Evolutionary conservation across 257 asterid genomes (phyloP), one percentile per base, ranked within the genome.

Genomic region (Pogostemon cablin): DNA sequence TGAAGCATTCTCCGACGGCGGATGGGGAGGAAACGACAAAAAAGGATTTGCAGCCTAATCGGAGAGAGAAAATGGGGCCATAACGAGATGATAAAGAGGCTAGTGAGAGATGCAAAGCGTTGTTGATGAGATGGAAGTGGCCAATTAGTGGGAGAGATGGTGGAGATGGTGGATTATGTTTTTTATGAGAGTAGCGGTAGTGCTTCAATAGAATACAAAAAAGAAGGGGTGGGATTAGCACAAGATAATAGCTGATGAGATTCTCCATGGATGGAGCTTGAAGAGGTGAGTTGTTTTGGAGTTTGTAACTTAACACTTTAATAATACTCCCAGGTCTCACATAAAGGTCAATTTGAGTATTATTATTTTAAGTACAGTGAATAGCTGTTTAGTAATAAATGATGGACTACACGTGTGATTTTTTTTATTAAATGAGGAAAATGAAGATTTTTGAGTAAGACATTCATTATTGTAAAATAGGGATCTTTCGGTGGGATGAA

Each of bases 111-210:
- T 84, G 80, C 60, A 86, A 63, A 7, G 83, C 48, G 2, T 47
- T 69, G 48, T 78, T 85, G 53, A 88, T 68, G 10, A 84, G 90
- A 70, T 85, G 85, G 7, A 86, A 80, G 35, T 84, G 96, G 77
- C 93, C 96, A 0, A 85, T 75, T 6, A 86, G 47, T 2, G 95
- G 95, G 10, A 82, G 83, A 38, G 86, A 42, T 4, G 20, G 78
- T 2, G 93, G 89, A 39, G 78, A 37, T 52, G 93, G 90, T 1
- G 93, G 85, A 6, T 68, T 74, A 4, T 56, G 67, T 70, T 12
- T 37, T 50, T 44, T 8, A 9, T 44, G 49, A 55, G 62, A 68
- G 7, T 65, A 3, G 4, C 6, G 15, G 15, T 0, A 68, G 6
- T 3, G 58, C 65, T 63, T 79, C 40, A 68, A 10, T 9, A 67